phyloP scores from a whole-genome alignment of 192 early-diverging fungal species.

The Chytriomyces sp. region DNA sequence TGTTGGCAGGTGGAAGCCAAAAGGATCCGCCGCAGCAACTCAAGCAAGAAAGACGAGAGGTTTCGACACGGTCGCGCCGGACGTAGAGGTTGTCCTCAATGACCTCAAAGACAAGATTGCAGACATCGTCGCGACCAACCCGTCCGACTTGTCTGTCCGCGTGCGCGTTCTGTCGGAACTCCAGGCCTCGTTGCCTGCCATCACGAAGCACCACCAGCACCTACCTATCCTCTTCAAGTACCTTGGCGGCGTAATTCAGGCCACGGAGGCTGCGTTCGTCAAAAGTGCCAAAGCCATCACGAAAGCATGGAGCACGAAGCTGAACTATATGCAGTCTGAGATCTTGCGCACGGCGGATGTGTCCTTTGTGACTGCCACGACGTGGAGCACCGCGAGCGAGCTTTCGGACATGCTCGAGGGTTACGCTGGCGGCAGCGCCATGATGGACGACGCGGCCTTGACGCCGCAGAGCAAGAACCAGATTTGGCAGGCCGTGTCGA shows the following conservation, averaged over 20 bases:
- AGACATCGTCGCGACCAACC: background rate
- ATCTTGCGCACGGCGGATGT: slow-evolving; percentile 19
- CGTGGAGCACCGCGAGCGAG: background rate
- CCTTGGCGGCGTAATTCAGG: slow-evolving; percentile 8
- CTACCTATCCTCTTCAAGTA: slow-evolving; percentile 12
- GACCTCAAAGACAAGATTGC: slow-evolving; percentile 4
- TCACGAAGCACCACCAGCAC: slow-evolving; percentile 19
- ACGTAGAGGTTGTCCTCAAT: background rate
- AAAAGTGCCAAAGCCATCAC: slow-evolving; percentile 12
- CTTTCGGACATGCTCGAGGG: slow-evolving; percentile 15
- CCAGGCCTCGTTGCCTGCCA: background rate
- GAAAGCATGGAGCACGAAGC: slow-evolving; percentile 6
- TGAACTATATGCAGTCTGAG: background rate
- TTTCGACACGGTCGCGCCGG: background rate
- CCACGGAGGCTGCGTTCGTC: background rate
- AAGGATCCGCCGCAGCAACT: too few relatives aligned
- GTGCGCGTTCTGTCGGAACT: slow-evolving; percentile 8
- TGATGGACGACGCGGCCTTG: background rate
- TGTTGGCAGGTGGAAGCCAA: slow-evolving; percentile 5
- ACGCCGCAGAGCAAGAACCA: slow-evolving; percentile 17
- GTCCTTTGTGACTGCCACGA: background rate
- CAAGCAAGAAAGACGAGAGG: background rate
- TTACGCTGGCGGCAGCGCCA: background rate
- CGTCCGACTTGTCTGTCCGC: slow-evolving; percentile 6
- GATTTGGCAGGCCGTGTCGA: slow-evolving; percentile 14